These are phyloP conservation scores for Mycena crocata DNA, from an alignment of 768 basidiomycete species.

Conservation along the genomic window DNA sequence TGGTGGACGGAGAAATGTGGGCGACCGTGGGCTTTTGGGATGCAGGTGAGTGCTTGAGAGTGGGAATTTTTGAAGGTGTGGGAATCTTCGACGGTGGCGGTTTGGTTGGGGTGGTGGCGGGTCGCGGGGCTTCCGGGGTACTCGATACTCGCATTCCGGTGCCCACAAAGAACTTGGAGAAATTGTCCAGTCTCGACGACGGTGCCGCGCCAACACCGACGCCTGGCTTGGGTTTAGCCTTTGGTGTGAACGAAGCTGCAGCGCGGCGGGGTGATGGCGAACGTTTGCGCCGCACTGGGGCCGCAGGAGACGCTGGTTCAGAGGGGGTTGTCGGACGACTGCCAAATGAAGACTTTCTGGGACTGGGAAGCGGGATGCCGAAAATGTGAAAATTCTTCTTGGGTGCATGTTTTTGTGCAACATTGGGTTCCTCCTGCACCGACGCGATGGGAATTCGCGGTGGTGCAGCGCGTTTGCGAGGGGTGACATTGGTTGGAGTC, in stretches of 20 bases:
- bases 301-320: slow-evolving; percentile 3
- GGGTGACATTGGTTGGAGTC: slow-evolving; percentile 24
- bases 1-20: slow-evolving; percentile 30
- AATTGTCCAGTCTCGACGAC: slow-evolving; percentile 16
- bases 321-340: slow-evolving; percentile 22
- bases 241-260: slow-evolving; percentile 16
- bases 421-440: slow-evolving; percentile 20
- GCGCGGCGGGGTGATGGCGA: slow-evolving; percentile 13
- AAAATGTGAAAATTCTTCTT: slow-evolving; percentile 31
- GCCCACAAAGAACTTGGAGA: slow-evolving; percentile 35
- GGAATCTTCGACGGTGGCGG: neutral
- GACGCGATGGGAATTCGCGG: slow-evolving; percentile 27
- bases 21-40: slow-evolving; percentile 21
- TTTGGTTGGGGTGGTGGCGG: neutral
- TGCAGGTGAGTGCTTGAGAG: slow-evolving; percentile 17
- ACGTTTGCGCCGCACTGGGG: slow-evolving; percentile 6
- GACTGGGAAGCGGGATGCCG: slow-evolving; percentile 33
- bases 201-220: slow-evolving; percentile 22
- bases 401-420: slow-evolving; percentile 5
- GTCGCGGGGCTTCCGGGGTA: slow-evolving; percentile 13
- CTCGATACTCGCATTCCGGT: slow-evolving; percentile 28
- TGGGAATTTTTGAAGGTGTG: slow-evolving; percentile 29
- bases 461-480: slow-evolving; percentile 30
- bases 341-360: slow-evolving; percentile 24
- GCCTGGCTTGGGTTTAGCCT: slow-evolving; percentile 13